These are phyloP conservation scores for Naganishia liquefaciens DNA, from an alignment of 1,284 basidiomycete genomes.

Conservation along the genomic window DNA sequence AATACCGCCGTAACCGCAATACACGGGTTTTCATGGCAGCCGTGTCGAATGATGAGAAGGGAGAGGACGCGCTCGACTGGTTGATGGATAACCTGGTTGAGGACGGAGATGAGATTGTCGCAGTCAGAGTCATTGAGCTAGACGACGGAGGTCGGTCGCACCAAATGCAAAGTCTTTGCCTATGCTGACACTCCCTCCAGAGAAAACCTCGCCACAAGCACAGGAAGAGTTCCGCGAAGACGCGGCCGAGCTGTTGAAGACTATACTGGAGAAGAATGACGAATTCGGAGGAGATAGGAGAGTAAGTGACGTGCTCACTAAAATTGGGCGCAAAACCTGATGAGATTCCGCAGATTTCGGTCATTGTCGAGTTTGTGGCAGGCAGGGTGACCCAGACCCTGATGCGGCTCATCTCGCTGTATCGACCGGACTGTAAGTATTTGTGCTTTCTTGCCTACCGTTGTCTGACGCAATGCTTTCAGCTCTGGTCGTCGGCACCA, in stretches of 20 bases:
- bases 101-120: slow-evolving; percentile 91
- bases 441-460: background rate
- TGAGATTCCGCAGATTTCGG: slow-evolving; percentile 64
- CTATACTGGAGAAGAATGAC: slow-evolving; percentile 76
- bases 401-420: slow-evolving; percentile 88
- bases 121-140: slow-evolving; percentile 83
- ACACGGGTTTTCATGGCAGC: slow-evolving; percentile 91
- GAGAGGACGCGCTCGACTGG: slow-evolving; percentile 83
- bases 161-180: too few species aligned
- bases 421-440: slow-evolving; percentile 76
- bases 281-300: slow-evolving; percentile 77
- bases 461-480: background rate
- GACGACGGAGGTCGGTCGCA: slow-evolving; percentile 67
- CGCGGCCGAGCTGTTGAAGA: slow-evolving; percentile 77
- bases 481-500: slow-evolving; percentile 85
- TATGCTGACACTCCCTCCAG: slow-evolving; percentile 46
- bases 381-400: slow-evolving; percentile 86
- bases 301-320: slow-evolving; percentile 52
- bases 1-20: slow-evolving; percentile 73
- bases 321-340: slow-evolving; percentile 10
- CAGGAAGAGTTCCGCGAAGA: slow-evolving; percentile 85
- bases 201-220: slow-evolving; percentile 61
- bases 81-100: slow-evolving; percentile 79
- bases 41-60: slow-evolving; percentile 83
- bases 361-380: slow-evolving; percentile 91